Evolutionary conservation across 208 protist species (phyloP).

Genomic region (Leishmania tarentolae): DNA sequence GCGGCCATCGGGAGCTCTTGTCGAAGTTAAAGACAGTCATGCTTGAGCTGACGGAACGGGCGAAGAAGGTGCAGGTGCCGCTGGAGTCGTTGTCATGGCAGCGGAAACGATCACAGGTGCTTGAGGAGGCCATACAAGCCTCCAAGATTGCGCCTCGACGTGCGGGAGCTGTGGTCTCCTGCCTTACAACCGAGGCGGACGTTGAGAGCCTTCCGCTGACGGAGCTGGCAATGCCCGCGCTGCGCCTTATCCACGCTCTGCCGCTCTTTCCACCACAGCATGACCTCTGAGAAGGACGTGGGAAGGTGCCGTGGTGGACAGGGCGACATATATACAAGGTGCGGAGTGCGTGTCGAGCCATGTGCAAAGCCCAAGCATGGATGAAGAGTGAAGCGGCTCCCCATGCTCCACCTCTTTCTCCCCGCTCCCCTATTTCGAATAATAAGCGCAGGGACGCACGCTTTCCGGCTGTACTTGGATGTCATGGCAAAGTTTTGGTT

Average conservation of each 20-base stretch:
- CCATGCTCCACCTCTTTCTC: too few species aligned
- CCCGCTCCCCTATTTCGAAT: background rate
- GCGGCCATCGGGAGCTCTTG: constrained; percentile 78
- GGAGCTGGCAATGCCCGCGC: constrained; percentile 29
- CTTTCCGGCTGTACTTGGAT: background rate
- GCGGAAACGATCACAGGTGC: constrained; percentile 26
- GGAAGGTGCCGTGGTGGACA: background rate
- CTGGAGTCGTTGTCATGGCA: constrained; percentile 41
- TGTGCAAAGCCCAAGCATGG: background rate
- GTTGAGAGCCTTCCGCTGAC: constrained; percentile 48
- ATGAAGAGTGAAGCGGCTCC: background rate
- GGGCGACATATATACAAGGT: background rate
- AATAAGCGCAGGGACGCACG: background rate
- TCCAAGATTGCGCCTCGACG: constrained; percentile 14
- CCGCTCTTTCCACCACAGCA: constrained; percentile 10
- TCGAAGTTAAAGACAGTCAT: constrained; percentile 54
- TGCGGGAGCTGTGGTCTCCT: constrained; percentile 51
- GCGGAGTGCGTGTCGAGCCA: background rate
- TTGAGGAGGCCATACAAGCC: constrained; percentile 40
- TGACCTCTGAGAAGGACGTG: background rate
- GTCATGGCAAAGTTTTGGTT: background rate
- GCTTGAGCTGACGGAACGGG: constrained; percentile 72
- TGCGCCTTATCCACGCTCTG: constrained; percentile 26
- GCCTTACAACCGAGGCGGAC: constrained; percentile 67
- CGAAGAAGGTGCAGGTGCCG: constrained; percentile 64